Evolutionary conservation across 371 early-diverging fungal genomes (phyloP).

Genomic region (Parasitella parasitica): DNA sequence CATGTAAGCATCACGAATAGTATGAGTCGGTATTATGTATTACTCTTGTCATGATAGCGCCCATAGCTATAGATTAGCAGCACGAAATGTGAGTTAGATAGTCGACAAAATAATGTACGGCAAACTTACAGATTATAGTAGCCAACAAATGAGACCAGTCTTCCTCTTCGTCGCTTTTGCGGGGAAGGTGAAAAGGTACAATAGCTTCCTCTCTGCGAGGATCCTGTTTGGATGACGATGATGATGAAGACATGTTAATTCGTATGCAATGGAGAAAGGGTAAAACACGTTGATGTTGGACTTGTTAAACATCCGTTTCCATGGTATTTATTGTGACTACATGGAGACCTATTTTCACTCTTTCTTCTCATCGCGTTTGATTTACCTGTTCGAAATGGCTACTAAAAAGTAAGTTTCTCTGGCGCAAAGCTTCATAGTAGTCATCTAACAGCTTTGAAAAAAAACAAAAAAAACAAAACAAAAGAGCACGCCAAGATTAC

Average conservation of each 20-base stretch:
- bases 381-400: background rate
- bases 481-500: conserved; percentile 71
- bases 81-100: background rate
- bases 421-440: no score
- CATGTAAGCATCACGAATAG: background rate
- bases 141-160: conserved; percentile 39
- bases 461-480: no score
- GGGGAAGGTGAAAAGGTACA: conserved; percentile 45
- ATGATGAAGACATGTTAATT: conserved; percentile 35
- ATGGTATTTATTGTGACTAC: background rate
- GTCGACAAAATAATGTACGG: background rate
- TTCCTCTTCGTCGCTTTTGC: conserved; percentile 23
- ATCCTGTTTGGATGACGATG: conserved; percentile 42
- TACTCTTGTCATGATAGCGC: conserved; percentile 45
- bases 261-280: background rate
- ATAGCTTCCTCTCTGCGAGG: conserved; percentile 43
- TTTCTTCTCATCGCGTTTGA: background rate
- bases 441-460: no score
- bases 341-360: background rate
- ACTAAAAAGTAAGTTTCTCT: conserved; percentile 12
- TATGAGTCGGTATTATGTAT: background rate
- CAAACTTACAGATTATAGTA: conserved; percentile 36
- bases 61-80: conserved; percentile 34
- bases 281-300: background rate
- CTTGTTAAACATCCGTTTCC: background rate